Evolutionary conservation across 75 land plant genomes (phyloP), one percentile per base, ranked within the genome.

Genomic region (Gnetum montanum): DNA sequence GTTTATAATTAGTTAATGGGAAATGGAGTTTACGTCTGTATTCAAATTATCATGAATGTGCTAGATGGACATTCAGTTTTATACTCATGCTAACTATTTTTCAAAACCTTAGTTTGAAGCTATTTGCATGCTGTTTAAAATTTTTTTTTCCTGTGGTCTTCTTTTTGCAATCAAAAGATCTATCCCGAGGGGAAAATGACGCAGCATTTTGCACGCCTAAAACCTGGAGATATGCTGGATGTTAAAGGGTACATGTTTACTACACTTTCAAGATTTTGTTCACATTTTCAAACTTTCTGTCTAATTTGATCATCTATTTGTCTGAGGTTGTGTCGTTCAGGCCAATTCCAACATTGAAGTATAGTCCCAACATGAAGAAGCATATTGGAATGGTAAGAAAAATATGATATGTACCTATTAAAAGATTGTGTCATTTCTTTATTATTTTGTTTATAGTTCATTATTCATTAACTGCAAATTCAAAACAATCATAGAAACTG

Each of bases 171-270:
- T 23, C 25, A 8, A n/a, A 25, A 93, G 98, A 64, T 82, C 18
- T 94, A 94, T 63, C 98, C 98, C 15, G 84, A 94, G 55, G 98
- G 96, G 10, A 85, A 85, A 78, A 94, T 94, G 98, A 94, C 85
- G 48, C 84, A 80, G 55, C 96, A 94, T 70, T 68, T 94, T 55
- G 90, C 88, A 34, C 74, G 64, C 31, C 73, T 94, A 27, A 73
- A 77, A 44, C 87, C 96, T 43, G 98, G 98, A 16, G 96, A 94
- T 63, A 72, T 77, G 8, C 54, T 94, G 13, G 91, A 94, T 67
- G 87, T 94, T 8, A 94, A 94, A 80, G 96, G 98, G 98, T 93
- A 79, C 49, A 24, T 23, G 46, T 29, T 55, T 27, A 57, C 38
- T n/a, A n/a, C n/a, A n/a, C n/a, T n/a, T n/a, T n/a, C n/a, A n/a